A percentile compares a stretch with the other conserved stretches of the same genome.
These are phyloP conservation scores for Macrophomina phaseolina DNA, from an alignment of 2,329 filamentous ascomycete species.

Conservation along the genomic window DNA sequence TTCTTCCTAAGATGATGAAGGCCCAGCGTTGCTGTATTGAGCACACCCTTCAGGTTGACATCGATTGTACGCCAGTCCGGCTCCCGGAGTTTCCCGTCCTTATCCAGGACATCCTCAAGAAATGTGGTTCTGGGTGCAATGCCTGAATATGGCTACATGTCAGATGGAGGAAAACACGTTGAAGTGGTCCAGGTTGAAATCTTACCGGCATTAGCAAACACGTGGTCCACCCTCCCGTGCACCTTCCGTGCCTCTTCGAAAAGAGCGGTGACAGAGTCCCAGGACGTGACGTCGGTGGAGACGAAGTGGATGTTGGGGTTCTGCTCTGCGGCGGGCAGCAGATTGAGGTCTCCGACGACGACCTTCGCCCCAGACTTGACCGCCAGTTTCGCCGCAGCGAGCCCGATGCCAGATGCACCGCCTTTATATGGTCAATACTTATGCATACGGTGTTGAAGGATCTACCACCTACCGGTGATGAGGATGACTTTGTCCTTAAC, in stretches of 20 bases:
- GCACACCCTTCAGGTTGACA: constrained; percentile 56
- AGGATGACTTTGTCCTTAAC: too few species aligned
- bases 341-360: constrained; percentile 61
- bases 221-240: constrained; percentile 33
- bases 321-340: constrained; percentile 41
- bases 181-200: rapidly evolving
- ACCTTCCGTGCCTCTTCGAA: constrained; percentile 57
- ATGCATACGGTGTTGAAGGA: too few species aligned
- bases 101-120: constrained; percentile 38
- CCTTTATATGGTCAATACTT: constrained; percentile 42
- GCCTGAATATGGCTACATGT: constrained; percentile 26
- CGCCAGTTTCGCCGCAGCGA: constrained; percentile 60
- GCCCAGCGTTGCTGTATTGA: constrained; percentile 58
- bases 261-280: constrained; percentile 56
- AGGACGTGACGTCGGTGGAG: constrained; percentile 47
- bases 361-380: constrained; percentile 62
- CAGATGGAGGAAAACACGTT: neutral
- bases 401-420: constrained; percentile 65
- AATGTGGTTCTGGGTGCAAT: constrained; percentile 32
- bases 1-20: constrained; percentile 53
- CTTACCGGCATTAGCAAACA: constrained; percentile 45
- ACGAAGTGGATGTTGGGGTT: constrained; percentile 34
- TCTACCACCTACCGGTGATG: too few species aligned
- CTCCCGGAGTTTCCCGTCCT: constrained; percentile 37
- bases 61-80: constrained; percentile 44